Conservation (phyloP, 305 asterid species). For the Ilex paraguariensis region DNA sequence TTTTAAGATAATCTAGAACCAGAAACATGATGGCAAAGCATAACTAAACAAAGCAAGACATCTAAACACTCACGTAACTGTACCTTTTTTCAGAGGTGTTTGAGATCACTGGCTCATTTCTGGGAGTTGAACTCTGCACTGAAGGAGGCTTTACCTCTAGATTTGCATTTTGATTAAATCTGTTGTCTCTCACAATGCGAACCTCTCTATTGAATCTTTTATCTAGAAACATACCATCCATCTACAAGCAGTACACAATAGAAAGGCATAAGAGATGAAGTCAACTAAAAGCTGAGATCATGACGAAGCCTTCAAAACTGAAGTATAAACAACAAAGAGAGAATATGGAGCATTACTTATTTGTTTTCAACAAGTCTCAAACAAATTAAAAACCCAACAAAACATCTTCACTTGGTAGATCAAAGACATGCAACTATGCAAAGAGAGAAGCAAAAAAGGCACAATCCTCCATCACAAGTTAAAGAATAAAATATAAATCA, state of each 20-base stretch:
- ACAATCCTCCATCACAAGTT: no score
- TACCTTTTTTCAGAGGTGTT: slow-evolving; percentile 52
- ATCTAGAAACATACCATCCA: slow-evolving; percentile 30
- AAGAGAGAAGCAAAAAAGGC: no score
- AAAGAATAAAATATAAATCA: no score
- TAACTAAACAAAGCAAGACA: not conserved
- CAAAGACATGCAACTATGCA: no score
- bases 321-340: not conserved
- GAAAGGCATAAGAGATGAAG: not conserved
- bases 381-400: no score
- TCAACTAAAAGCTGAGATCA: not conserved
- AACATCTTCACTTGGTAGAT: not conserved
- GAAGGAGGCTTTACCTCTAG: slow-evolving; percentile 50
- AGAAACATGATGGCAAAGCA: no score
- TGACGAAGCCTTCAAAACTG: not conserved
- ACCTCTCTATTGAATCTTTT: slow-evolving; percentile 70
- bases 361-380: no score
- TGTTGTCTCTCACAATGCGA: slow-evolving; percentile 91
- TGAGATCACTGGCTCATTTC: slow-evolving; percentile 33
- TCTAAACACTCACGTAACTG: not conserved
- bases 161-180: slow-evolving; percentile 49
- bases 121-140: slow-evolving; percentile 36
- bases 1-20: not conserved
- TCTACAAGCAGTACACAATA: slow-evolving; percentile 14
- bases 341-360: not conserved